Evolutionary conservation across 108 stramenopile species (phyloP).

Genomic region (Nitzschia inconspicua): DNA sequence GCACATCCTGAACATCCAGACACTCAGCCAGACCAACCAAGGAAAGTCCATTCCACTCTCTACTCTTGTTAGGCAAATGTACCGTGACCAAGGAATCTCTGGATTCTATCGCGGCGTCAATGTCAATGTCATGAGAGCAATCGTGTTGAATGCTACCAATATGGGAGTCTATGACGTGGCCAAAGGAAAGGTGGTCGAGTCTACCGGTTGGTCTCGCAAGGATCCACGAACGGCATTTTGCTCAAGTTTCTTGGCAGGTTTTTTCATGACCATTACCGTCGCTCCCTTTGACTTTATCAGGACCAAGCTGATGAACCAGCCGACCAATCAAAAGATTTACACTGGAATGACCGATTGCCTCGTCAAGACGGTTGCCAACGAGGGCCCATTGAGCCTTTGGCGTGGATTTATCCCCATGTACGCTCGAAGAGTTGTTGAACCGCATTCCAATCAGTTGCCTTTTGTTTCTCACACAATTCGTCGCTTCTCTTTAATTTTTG

Average conservation of each 20-base stretch:
- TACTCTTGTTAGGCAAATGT: conserved; percentile 43
- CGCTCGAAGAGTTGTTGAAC: too few relatives aligned
- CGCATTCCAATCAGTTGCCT: too few relatives aligned
- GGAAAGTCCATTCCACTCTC: conserved; percentile 39
- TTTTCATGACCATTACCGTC: conserved; percentile 82
- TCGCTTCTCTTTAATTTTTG: neutral
- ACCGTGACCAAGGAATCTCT: conserved; percentile 47
- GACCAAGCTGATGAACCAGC: conserved; percentile 59
- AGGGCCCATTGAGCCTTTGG: conserved; percentile 45
- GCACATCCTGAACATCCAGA: conserved; percentile 38
- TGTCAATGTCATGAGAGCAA: conserved; percentile 58
- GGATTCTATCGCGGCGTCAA: conserved; percentile 69
- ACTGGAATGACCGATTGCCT: conserved; percentile 45
- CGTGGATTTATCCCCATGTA: conserved; percentile 58
- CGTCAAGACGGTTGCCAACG: conserved; percentile 46
- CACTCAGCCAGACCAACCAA: conserved; percentile 80
- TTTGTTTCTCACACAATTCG: too few relatives aligned
- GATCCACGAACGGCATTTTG: conserved; percentile 39
- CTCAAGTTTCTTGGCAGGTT: conserved; percentile 37
- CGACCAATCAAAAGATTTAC: conserved; percentile 48
- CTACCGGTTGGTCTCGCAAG: conserved; percentile 46
- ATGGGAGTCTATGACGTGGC: conserved; percentile 76
- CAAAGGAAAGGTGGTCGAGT: conserved; percentile 66
- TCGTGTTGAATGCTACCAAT: conserved; percentile 70
- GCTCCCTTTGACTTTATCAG: conserved; percentile 54